Evolutionary conservation across 1,139 yeast genomes (phyloP).

Genomic region (Yamadazyma dendronema): DNA sequence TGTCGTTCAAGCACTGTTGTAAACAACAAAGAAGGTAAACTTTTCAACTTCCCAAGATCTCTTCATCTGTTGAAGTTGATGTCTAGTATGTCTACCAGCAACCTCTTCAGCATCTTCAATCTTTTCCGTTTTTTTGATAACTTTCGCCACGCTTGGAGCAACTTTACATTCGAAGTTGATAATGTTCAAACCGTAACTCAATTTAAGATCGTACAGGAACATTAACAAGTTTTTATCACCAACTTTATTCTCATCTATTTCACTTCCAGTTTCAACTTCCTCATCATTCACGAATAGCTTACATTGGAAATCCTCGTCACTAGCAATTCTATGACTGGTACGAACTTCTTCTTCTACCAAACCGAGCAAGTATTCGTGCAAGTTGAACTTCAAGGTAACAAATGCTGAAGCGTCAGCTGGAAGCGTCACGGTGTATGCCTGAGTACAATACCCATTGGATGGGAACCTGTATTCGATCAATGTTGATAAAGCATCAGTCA

Average conservation of each 20-base stretch:
- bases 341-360: constrained; percentile 34
- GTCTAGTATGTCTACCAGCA: constrained; percentile 47
- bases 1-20: not conserved
- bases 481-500: constrained; percentile 23
- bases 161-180: constrained; percentile 48
- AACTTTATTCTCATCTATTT: constrained; percentile 32
- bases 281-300: constrained; percentile 49
- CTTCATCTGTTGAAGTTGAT: constrained; percentile 46
- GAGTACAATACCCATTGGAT: constrained; percentile 43
- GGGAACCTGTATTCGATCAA: constrained; percentile 47
- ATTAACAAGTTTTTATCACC: constrained; percentile 22
- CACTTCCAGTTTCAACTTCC: constrained; percentile 38
- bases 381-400: constrained; percentile 41
- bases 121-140: constrained; percentile 25
- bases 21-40: constrained; percentile 29
- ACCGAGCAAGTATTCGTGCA: constrained; percentile 40
- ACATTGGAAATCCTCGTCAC: constrained; percentile 44
- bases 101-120: constrained; percentile 28
- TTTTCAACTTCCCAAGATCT: constrained; percentile 51
- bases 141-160: constrained; percentile 36
- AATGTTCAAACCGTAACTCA: constrained; percentile 48
- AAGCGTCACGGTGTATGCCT: constrained; percentile 41
- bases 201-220: constrained; percentile 48
- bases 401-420: constrained; percentile 46
- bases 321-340: constrained; percentile 31